phyloP scores from a whole-genome alignment of 345 rosid species.

The Barbarea vulgaris region DNA sequence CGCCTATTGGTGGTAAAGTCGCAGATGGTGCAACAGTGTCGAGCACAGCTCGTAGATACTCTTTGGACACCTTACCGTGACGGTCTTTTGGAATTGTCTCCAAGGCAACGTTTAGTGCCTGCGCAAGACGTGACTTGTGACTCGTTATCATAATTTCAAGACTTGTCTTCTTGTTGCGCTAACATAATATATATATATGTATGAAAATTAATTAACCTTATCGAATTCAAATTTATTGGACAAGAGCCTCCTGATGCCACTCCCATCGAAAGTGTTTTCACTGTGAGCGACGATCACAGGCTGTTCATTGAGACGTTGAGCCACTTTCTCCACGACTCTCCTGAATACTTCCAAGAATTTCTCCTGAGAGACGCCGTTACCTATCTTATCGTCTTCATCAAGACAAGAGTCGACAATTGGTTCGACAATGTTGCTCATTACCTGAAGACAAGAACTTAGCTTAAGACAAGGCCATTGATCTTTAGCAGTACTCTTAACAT shows the following conservation, averaged over 20 bases:
- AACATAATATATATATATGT: not conserved
- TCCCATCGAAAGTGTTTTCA: constrained; percentile 86
- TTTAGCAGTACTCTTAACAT: not conserved
- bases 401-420: constrained; percentile 57
- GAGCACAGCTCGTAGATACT: constrained; percentile 60
- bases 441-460: constrained; percentile 46
- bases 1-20: constrained; percentile 82
- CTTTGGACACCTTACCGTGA: constrained; percentile 68
- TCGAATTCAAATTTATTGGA: constrained; percentile 84
- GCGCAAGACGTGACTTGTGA: constrained; percentile 21
- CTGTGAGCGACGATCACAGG: constrained; percentile 95
- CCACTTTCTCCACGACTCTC: constrained; percentile 64
- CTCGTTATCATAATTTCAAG: not conserved
- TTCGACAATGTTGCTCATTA: constrained; percentile 71
- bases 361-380: constrained; percentile 53
- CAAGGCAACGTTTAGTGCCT: constrained; percentile 61
- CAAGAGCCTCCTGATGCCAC: constrained; percentile 68
- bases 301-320: constrained; percentile 80
- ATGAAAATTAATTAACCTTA: constrained; percentile 49
- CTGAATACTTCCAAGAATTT: constrained; percentile 66
- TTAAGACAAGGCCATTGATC: not conserved
- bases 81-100: constrained; percentile 68
- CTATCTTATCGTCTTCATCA: constrained; percentile 38
- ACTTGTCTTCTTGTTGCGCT: not conserved
- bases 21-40: constrained; percentile 79